These are phyloP conservation scores for Podospora pseudocomata DNA, from an alignment of 495 filamentous ascomycete species.

Conservation along the genomic window DNA sequence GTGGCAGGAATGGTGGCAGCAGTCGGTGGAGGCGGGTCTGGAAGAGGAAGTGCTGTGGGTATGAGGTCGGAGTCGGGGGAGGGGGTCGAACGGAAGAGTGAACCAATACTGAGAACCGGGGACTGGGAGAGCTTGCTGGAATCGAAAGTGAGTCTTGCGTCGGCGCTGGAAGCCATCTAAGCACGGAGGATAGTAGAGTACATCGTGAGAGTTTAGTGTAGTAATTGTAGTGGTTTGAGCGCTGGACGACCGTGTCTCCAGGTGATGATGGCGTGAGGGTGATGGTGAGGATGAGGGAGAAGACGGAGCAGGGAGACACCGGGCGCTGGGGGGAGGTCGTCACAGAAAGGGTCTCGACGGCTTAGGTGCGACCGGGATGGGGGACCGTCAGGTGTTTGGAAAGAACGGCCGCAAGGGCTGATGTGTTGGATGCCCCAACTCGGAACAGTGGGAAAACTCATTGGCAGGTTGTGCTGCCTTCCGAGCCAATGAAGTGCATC, in stretches of 20 bases:
- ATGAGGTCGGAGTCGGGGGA: conserved; percentile 14
- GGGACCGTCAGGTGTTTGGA: conserved; percentile 21
- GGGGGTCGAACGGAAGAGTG: conserved; percentile 21
- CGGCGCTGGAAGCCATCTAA: conserved; percentile 38
- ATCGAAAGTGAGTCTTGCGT: conserved; percentile 18
- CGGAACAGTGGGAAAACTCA: conserved; percentile 8
- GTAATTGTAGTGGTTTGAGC: conserved; percentile 15
- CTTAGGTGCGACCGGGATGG: conserved; percentile 15
- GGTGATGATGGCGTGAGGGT: not conserved
- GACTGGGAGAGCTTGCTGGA: conserved; percentile 24
- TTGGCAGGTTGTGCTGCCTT: conserved; percentile 10
- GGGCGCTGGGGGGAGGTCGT: conserved; percentile 13
- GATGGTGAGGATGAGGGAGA: conserved; percentile 16
- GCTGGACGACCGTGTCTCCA: not conserved
- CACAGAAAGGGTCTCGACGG: conserved; percentile 10
- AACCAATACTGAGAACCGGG: conserved; percentile 31
- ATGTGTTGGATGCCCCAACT: conserved; percentile 18
- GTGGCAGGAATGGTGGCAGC: not conserved
- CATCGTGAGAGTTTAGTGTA: conserved; percentile 29
- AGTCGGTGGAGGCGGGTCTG: conserved; percentile 1
- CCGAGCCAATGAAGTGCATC: conserved; percentile 6
- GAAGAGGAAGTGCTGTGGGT: conserved; percentile 12
- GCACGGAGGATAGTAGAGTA: conserved; percentile 5
- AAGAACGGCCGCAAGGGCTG: conserved; percentile 12
- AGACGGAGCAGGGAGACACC: conserved; percentile 11